phyloP scores from a whole-genome alignment of 2,329 filamentous ascomycete species.

The Penicillium fuscoglaucum region DNA sequence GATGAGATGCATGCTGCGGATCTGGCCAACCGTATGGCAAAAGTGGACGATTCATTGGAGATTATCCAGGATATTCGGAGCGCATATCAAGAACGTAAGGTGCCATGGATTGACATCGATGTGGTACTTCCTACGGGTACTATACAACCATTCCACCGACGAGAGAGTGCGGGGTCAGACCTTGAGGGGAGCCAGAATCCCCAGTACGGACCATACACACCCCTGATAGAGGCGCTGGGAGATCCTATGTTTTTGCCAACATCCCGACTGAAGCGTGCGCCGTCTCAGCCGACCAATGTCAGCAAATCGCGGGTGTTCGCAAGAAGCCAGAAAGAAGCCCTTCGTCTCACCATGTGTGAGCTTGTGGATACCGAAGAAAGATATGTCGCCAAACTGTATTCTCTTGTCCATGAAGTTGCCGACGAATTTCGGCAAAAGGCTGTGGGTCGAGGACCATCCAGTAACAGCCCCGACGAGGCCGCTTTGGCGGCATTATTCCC shows the following conservation, averaged over 20 bases:
- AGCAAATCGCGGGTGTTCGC: slow-evolving; percentile 77
- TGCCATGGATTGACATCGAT: slow-evolving; percentile 85
- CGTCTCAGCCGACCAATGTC: slow-evolving; percentile 79
- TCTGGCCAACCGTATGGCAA: slow-evolving; percentile 79
- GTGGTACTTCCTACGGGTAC: slow-evolving; percentile 77
- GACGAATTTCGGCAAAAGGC: slow-evolving; percentile 75
- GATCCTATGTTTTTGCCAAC: slow-evolving; percentile 85
- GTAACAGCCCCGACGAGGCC: slow-evolving; percentile 69
- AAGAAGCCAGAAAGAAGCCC: slow-evolving; percentile 76
- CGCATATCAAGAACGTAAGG: slow-evolving; percentile 75
- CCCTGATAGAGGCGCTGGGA: slow-evolving; percentile 76
- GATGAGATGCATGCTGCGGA: slow-evolving; percentile 91
- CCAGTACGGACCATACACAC: slow-evolving; percentile 75
- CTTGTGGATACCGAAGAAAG: slow-evolving; percentile 90
- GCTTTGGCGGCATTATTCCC: slow-evolving; percentile 80
- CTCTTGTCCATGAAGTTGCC: slow-evolving; percentile 78
- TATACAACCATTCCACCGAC: slow-evolving; percentile 63
- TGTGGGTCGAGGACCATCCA: slow-evolving; percentile 57
- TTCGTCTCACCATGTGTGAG: slow-evolving; percentile 86
- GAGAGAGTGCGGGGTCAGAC: slow-evolving; percentile 57
- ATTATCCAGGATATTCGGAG: slow-evolving; percentile 71
- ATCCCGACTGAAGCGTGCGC: slow-evolving; percentile 76
- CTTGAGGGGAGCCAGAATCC: slow-evolving; percentile 33
- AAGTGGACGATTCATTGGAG: slow-evolving; percentile 72
- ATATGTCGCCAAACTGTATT: slow-evolving; percentile 85